Percentiles rank a stretch among this genome's conserved stretches.
These are phyloP conservation scores for Candida andamanensis DNA, from an alignment of 805 yeast species.

Conservation along the genomic window DNA sequence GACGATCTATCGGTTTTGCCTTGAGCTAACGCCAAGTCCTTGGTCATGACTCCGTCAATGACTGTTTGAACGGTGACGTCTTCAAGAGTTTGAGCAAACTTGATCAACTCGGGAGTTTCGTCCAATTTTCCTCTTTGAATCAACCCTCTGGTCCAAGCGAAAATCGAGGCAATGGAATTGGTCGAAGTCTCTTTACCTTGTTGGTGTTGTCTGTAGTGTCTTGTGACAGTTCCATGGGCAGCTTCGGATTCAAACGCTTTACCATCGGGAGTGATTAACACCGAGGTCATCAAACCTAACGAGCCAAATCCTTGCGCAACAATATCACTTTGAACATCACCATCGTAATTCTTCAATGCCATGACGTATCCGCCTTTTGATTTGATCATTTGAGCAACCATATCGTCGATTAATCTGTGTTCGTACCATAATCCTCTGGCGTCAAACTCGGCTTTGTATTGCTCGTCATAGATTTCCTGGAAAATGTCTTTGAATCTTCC, in stretches of 20 bases:
- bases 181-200: constrained; percentile 80
- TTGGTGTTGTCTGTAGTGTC: constrained; percentile 80
- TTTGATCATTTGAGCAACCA: constrained; percentile 86
- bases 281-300: constrained; percentile 79
- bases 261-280: constrained; percentile 78
- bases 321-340: constrained; percentile 81
- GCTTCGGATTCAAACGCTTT: constrained; percentile 83
- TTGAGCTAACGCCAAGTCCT: constrained; percentile 71
- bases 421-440: constrained; percentile 63
- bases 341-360: constrained; percentile 81
- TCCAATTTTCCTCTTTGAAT: constrained; percentile 79
- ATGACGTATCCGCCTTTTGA: constrained; percentile 78
- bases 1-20: constrained; percentile 57
- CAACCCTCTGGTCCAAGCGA: constrained; percentile 84
- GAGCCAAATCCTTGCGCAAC: constrained; percentile 88
- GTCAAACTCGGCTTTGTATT: constrained; percentile 56
- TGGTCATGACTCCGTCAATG: constrained; percentile 76
- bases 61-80: constrained; percentile 68
- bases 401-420: constrained; percentile 79
- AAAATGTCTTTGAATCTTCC: constrained; percentile 81
- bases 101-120: constrained; percentile 62
- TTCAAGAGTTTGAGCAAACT: constrained; percentile 63
- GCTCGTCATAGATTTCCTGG: constrained; percentile 56
- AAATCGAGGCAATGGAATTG: constrained; percentile 79
- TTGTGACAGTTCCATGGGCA: constrained; percentile 84